A percentile compares a stretch with the other conserved stretches of the same genome.
Conservation (phyloP, 2,329 filamentous ascomycete species). For the Coleophoma eucalyptorum region DNA sequence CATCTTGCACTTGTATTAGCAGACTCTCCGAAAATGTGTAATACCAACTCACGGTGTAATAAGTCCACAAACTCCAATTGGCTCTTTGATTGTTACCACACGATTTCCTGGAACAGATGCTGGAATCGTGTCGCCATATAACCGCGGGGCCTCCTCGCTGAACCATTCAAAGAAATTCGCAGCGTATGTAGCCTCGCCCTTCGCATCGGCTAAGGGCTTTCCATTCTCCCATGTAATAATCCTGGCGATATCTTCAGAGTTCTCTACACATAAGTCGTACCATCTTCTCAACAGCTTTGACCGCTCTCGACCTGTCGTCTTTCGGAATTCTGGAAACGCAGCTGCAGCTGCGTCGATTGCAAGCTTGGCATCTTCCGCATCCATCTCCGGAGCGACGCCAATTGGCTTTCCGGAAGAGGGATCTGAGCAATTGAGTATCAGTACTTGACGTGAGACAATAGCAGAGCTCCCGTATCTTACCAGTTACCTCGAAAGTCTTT, state of each 20-base stretch:
- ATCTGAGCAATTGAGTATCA: slow-evolving; percentile 44
- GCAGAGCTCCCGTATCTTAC: slow-evolving; percentile 31
- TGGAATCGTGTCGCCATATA: slow-evolving; percentile 73
- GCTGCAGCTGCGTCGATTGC: slow-evolving; percentile 81
- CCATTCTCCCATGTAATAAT: slow-evolving; percentile 90
- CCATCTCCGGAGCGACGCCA: slow-evolving; percentile 82
- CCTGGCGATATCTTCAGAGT: slow-evolving; percentile 74
- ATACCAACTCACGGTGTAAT: slow-evolving; percentile 58
- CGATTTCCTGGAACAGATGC: slow-evolving; percentile 68
- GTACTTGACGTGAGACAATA: neutral
- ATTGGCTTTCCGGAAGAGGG: slow-evolving; percentile 80
- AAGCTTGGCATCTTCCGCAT: slow-evolving; percentile 68
- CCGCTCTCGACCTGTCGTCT: slow-evolving; percentile 70
- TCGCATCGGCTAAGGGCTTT: slow-evolving; percentile 74
- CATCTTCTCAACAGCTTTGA: slow-evolving; percentile 72
- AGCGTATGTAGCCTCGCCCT: slow-evolving; percentile 69
- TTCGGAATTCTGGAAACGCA: slow-evolving; percentile 69
- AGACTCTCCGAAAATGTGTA: too few species aligned
- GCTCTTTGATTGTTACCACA: slow-evolving; percentile 76
- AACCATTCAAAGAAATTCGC: slow-evolving; percentile 80
- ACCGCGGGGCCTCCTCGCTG: slow-evolving; percentile 70
- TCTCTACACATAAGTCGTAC: slow-evolving; percentile 77
- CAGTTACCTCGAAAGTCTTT: slow-evolving; percentile 85
- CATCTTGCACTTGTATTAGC: slow-evolving; percentile 41
- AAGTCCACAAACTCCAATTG: slow-evolving; percentile 77